A percentile compares a stretch with the other conserved stretches of the same genome.
phyloP scores from a whole-genome alignment of 106 monocot genomes.

The Dioscorea alata region DNA sequence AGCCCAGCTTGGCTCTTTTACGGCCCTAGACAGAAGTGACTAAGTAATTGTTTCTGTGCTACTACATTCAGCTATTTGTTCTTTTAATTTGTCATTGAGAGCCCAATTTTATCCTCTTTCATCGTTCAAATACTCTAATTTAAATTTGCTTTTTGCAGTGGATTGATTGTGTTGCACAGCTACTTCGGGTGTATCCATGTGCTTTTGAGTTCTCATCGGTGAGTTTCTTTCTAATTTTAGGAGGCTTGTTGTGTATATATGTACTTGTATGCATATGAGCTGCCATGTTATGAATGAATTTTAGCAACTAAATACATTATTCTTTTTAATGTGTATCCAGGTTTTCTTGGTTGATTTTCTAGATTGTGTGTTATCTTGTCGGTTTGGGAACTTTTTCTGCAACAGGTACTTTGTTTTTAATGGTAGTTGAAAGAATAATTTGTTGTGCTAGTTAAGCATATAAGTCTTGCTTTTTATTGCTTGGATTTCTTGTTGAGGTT shows the following conservation, averaged over 20 bases:
- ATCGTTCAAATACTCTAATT: not conserved
- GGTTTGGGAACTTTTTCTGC: slow-evolving; percentile 97
- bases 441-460: too few species aligned
- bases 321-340: slow-evolving; percentile 29
- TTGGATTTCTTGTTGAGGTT: too few species aligned
- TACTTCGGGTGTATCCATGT: slow-evolving; percentile 84
- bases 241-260: not conserved
- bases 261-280: not conserved
- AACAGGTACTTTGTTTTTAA: slow-evolving; percentile 62
- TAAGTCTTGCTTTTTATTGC: too few species aligned
- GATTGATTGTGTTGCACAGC: slow-evolving; percentile 92
- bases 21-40: too few species aligned
- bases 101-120: not conserved
- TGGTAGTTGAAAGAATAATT: too few species aligned
- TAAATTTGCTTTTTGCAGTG: slow-evolving; percentile 48
- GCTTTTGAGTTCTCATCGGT: slow-evolving; percentile 97
- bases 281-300: too few species aligned
- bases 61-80: too few species aligned
- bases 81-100: not conserved
- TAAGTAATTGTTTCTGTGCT: too few species aligned
- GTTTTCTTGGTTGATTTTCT: slow-evolving; percentile 91
- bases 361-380: slow-evolving; percentile 90
- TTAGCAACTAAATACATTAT: not conserved
- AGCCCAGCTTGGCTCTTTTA: too few species aligned
- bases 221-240: slow-evolving; percentile 13